Evolutionary conservation across 176 grass and related monocot genomes (phyloP).

Genomic region (Chrysopogon serrulatus): DNA sequence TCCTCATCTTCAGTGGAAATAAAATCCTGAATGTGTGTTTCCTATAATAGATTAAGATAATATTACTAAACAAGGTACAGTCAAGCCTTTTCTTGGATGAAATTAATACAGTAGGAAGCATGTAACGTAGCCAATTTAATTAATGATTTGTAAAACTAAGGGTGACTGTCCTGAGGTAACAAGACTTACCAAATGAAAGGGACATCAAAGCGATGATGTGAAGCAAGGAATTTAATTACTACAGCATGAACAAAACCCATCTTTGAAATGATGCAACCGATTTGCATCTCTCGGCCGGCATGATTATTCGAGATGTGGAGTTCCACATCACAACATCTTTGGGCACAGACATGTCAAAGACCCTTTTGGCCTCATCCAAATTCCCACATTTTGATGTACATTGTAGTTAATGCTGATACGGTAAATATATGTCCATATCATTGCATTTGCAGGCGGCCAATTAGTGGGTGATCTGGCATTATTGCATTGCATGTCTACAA

Average conservation of each 20-base stretch:
- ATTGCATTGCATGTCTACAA: too few relatives aligned
- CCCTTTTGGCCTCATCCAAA: conserved; percentile 42
- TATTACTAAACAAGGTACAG: conserved; percentile 11
- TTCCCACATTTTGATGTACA: conserved; percentile 73
- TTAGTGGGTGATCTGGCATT: too few relatives aligned
- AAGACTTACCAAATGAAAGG: conserved; percentile 13
- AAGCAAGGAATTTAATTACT: conserved; percentile 13
- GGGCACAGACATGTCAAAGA: conserved; percentile 45
- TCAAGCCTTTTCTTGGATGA: neutral
- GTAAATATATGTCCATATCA: conserved; percentile 42
- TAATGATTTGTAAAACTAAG: neutral
- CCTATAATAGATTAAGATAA: neutral
- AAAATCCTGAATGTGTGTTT: neutral
- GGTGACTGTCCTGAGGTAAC: neutral
- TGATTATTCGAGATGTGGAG: conserved; percentile 46
- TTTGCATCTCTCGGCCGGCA: conserved; percentile 79
- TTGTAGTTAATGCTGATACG: conserved; percentile 63
- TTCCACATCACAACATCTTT: conserved; percentile 86
- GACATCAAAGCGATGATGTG: neutral
- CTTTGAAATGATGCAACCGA: conserved; percentile 75
- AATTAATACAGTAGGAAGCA: neutral
- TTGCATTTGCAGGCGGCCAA: too few relatives aligned
- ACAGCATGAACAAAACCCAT: conserved; percentile 61
- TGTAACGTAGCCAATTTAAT: neutral
- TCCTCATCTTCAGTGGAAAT: too few relatives aligned